Evolutionary conservation across 257 asterid species (phyloP), one percentile per base, ranked within the genome.

Genomic region (Scutellaria baicalensis): DNA sequence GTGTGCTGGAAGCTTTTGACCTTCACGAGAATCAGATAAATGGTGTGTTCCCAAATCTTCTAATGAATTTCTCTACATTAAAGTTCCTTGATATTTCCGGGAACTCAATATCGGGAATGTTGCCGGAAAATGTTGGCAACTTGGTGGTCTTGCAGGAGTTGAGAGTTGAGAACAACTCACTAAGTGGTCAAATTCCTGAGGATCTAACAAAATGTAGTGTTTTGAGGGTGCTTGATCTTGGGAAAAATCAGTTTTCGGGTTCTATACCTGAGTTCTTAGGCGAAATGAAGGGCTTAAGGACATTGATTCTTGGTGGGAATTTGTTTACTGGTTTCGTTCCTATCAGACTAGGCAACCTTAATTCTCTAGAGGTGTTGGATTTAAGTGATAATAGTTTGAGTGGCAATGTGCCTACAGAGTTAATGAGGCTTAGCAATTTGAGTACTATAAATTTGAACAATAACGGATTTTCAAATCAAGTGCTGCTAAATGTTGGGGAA

Each of bases 11-110:
- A 72, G 84, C 75, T 38, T 73, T 91, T 8, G 84, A 84, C 72
- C 84, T 91, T 84, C 92, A 86, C 85, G 90, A 74, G 86, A 91
- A 91, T 82, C 87, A 78, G 76, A 91, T 91, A 69, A 76, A 69
- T 55, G 87, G 83, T 27, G 80, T 75, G 65, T 82, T 88, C 70
- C 97, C 96, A 12, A 67, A 17, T 13, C 72, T 82, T 69, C 9
- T 91, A 12, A 66, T 49, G 43, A 84, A 84, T 74, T 80, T 84
- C 66, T 54, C 84, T 0, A 62, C 89, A 36, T 57, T 88, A 68
- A 85, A 59, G 73, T 56, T 40, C n/a, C 69, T 91, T 1, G 97
- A 86, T 85, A 44, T 88, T 59, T 88, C 97, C 12, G 85, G 84
- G 59, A 91, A 91, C 81, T 66, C 49, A 2, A 59, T 88, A 13